phyloP scores from a whole-genome alignment of 257 asterid genomes.

The Lycium ferocissimum region DNA sequence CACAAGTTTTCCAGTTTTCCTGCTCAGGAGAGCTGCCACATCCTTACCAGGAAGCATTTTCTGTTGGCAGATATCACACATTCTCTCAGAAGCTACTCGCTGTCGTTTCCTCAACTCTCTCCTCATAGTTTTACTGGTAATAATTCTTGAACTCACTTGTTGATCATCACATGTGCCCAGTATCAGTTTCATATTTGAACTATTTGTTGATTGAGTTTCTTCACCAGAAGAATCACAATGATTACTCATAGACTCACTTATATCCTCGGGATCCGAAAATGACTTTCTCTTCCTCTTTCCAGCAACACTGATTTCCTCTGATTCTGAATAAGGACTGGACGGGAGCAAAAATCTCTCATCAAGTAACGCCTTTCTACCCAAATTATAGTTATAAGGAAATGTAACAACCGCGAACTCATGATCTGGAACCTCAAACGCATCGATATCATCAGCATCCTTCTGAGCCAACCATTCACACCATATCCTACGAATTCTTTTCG shows the following conservation, averaged over 20 bases:
- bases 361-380: constrained; percentile 72
- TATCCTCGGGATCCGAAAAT: constrained; percentile 83
- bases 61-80: constrained; percentile 87
- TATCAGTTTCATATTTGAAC: constrained; percentile 46
- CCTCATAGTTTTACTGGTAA: constrained; percentile 76
- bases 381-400: constrained; percentile 69
- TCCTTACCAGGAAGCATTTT: constrained; percentile 87
- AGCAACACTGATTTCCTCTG: constrained; percentile 50
- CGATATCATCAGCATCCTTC: constrained; percentile 39
- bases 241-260: constrained; percentile 52
- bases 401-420: constrained; percentile 83
- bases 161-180: constrained; percentile 75
- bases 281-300: constrained; percentile 70
- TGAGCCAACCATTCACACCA: constrained; percentile 95
- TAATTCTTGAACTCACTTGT: constrained; percentile 58
- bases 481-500: constrained; percentile 60
- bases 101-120: constrained; percentile 70
- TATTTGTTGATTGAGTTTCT: constrained; percentile 68
- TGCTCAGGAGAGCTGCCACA: constrained; percentile 82
- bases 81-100: constrained; percentile 76
- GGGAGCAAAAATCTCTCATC: constrained; percentile 71
- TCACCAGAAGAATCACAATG: constrained; percentile 79
- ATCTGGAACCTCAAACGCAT: constrained; percentile 49
- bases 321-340: constrained; percentile 62
- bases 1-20: constrained; percentile 78